Evolutionary conservation across 768 basidiomycete species (phyloP).

Genomic region (Lentinula guzmanii): DNA sequence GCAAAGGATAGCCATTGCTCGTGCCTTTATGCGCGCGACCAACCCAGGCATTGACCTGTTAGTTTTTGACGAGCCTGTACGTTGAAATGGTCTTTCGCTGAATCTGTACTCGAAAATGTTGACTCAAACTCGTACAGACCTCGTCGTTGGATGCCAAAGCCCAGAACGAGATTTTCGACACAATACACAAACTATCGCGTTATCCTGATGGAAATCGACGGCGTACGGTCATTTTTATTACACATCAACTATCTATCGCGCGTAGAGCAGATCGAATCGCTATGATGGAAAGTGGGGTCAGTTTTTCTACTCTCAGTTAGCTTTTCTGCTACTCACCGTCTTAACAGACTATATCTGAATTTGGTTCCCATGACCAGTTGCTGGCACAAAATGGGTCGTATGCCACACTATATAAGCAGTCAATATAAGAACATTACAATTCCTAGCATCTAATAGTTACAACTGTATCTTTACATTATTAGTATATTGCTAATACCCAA

Average conservation of each 20-base stretch:
- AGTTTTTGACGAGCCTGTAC: slow-evolving; percentile 80
- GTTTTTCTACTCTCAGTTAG: slow-evolving; percentile 12
- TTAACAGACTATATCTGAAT: slow-evolving; percentile 64
- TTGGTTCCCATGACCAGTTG: slow-evolving; percentile 68
- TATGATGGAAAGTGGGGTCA: slow-evolving; percentile 76
- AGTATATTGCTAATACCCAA: not conserved
- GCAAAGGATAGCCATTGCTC: slow-evolving; percentile 82
- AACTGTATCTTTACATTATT: not conserved
- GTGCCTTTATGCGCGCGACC: slow-evolving; percentile 81
- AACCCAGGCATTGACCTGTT: slow-evolving; percentile 73
- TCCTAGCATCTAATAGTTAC: not conserved
- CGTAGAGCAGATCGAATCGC: slow-evolving; percentile 82
- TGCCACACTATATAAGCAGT: slow-evolving; percentile 64
- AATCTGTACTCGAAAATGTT: no score
- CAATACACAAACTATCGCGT: slow-evolving; percentile 60
- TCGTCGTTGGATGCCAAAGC: slow-evolving; percentile 77
- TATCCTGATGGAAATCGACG: slow-evolving; percentile 43
- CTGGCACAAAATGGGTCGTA: slow-evolving; percentile 56
- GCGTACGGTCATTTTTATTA: slow-evolving; percentile 77
- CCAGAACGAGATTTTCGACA: slow-evolving; percentile 74
- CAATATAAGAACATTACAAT: slow-evolving; percentile 35
- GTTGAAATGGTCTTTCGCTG: slow-evolving; percentile 14
- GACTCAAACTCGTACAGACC: slow-evolving; percentile 38
- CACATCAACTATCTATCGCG: slow-evolving; percentile 76
- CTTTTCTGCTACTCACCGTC: slow-evolving; percentile 12